Conservation (phyloP, 2,329 filamentous ascomycete genomes). For the Alternaria sp. region DNA sequence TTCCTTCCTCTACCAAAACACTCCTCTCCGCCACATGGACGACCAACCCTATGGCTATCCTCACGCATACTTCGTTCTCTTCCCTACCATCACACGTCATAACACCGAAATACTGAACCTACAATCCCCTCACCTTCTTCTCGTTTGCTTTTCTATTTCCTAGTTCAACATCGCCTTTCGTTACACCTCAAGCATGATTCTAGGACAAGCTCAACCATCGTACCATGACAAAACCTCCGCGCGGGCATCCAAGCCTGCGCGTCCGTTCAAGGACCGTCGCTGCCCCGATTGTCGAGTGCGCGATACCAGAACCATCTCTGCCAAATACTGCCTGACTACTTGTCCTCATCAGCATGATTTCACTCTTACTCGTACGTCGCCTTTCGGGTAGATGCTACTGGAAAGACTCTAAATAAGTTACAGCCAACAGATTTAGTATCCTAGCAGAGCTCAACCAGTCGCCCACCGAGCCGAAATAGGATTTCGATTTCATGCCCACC, state of each 20-base stretch:
- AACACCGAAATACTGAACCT: constrained; percentile 4
- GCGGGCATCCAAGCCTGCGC: constrained; percentile 17
- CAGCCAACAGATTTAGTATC: constrained; percentile 45
- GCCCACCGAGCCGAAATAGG: constrained; percentile 30
- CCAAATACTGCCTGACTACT: constrained; percentile 16
- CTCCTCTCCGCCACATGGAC: background rate
- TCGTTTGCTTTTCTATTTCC: constrained; percentile 18
- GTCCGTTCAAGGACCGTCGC: constrained; percentile 15
- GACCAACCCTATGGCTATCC: background rate
- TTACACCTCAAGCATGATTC: constrained; percentile 26
- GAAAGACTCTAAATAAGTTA: background rate
- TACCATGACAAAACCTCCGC: constrained; percentile 19
- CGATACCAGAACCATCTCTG: constrained; percentile 1
- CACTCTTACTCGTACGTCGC: constrained; percentile 32
- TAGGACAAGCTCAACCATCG: constrained; percentile 20
- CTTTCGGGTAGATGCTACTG: background rate
- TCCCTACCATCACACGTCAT: background rate
- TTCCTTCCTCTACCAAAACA: background rate
- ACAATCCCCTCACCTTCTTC: constrained; percentile 17
- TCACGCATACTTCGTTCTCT: background rate
- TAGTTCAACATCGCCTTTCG: constrained; percentile 20
- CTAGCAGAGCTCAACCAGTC: constrained; percentile 34
- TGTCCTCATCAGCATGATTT: constrained; percentile 33
- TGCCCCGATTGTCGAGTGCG: constrained; percentile 24
- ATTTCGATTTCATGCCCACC: constrained; percentile 31